Evolutionary conservation across 2,329 filamentous ascomycete genomes (phyloP).

Genomic region (Alternaria longipes): DNA sequence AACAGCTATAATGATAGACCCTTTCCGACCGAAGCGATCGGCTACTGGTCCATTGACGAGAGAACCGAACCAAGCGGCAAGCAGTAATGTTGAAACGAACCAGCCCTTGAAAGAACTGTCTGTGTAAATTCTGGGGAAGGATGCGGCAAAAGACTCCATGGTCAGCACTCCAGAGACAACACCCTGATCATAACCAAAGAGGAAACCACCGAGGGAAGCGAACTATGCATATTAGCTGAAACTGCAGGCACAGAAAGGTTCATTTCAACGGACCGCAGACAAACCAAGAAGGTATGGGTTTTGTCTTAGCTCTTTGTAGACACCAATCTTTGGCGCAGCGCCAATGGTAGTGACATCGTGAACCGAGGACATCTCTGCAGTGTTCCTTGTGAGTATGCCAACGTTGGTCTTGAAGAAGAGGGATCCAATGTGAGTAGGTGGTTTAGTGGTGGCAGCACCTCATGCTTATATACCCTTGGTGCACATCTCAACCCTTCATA

Average conservation of each 20-base stretch:
- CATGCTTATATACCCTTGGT: conserved; percentile 16
- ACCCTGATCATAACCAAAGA: conserved; percentile 36
- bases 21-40: conserved; percentile 32
- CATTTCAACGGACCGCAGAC: conserved; percentile 19
- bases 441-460: not conserved
- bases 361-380: conserved; percentile 1
- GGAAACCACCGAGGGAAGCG: conserved; percentile 30
- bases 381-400: not conserved
- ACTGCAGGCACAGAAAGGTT: rapidly evolving
- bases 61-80: conserved; percentile 33
- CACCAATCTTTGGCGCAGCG: conserved; percentile 20
- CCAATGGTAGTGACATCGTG: conserved; percentile 10
- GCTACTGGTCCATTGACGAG: conserved; percentile 36
- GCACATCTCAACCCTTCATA: conserved; percentile 6
- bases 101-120: conserved; percentile 35
- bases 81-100: conserved; percentile 32
- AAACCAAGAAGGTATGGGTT: conserved; percentile 33
- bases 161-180: conserved; percentile 31
- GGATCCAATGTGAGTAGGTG: not conserved
- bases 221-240: conserved; percentile 18
- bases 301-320: conserved; percentile 31
- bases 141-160: conserved; percentile 33
- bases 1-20: conserved; percentile 31
- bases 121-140: conserved; percentile 29
- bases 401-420: not conserved